These are phyloP conservation scores for Eucalyptus pumila DNA, from an alignment of 345 rosid species.

Conservation along the genomic window DNA sequence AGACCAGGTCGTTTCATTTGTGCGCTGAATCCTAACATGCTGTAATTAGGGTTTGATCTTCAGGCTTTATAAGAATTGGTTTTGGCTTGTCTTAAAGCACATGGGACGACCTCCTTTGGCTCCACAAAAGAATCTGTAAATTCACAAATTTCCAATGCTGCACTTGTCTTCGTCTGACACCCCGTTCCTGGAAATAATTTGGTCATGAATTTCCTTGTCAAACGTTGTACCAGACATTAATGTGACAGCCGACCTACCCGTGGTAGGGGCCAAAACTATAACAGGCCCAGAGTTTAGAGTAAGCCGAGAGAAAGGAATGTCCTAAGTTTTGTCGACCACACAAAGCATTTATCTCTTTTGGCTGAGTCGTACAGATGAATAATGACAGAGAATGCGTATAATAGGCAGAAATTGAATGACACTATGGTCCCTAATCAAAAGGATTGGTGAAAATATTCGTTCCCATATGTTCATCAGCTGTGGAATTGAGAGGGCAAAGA, in stretches of 20 bases:
- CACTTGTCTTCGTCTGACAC: neutral
- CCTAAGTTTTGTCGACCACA: neutral
- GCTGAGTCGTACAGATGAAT: neutral
- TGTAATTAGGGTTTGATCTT: neutral
- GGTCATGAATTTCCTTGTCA: neutral
- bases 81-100: neutral
- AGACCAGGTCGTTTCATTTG: too few species aligned
- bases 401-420: neutral
- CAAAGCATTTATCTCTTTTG: neutral
- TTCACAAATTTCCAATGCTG: neutral
- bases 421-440: neutral
- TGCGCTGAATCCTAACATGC: too few species aligned
- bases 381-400: neutral
- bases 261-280: neutral
- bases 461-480: neutral
- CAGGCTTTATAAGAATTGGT: neutral
- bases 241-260: neutral
- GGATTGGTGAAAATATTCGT: neutral
- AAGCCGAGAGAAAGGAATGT: neutral
- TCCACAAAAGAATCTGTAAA: neutral
- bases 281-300: neutral
- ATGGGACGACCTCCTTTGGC: neutral
- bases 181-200: neutral
- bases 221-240: neutral
- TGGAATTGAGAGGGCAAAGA: neutral